Base-by-base conservation (phyloP, 352 stramenopile species). In the Albugo candida region DNA sequence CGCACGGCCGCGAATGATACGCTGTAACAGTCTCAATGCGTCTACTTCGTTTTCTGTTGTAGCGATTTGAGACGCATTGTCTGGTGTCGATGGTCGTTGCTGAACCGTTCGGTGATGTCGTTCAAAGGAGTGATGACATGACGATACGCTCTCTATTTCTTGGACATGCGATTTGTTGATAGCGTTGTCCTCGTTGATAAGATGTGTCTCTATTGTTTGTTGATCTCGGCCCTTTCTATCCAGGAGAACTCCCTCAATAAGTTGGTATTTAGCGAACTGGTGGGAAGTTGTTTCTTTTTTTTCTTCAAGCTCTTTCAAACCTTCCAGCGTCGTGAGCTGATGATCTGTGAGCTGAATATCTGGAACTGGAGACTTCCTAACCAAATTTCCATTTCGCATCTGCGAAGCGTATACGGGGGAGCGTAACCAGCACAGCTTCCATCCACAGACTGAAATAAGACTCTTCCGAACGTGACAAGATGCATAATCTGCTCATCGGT, bases 401-500 rank as follows among this genome's bases (percentile, higher is more conserved):
- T 71, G 46, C 2, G 76, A 72, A 24, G 84, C 85, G 50, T 95
- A 96, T 40, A 94, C 77, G 24, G 60, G 61, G 6, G 79, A n/a
- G n/a, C n/a, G n/a, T n/a, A n/a, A n/a, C n/a, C n/a, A n/a, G n/a
- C n/a, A n/a, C n/a, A n/a, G n/a, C n/a, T n/a, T n/a, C n/a, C n/a
- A n/a, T n/a, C n/a, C n/a, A n/a, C n/a, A n/a, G n/a, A n/a, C n/a
- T n/a, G n/a, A n/a, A n/a, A n/a, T n/a, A n/a, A n/a, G n/a, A n/a
- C n/a, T n/a, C 24, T 56, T 81, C 92, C 94, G 54, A 97, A 71
- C 43, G 78, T 70, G 12, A 99, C 92, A 38, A 99, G 72, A 52
- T 97, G 93, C 64, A 95, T 95, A 47, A 99, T 98, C 67, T 97
- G 92, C 51, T 97, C 70, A 10, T 75, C 61, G 41, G 73, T 97